phyloP scores from a whole-genome alignment of 805 yeast species.

The Hanseniaspora occidentalis region DNA sequence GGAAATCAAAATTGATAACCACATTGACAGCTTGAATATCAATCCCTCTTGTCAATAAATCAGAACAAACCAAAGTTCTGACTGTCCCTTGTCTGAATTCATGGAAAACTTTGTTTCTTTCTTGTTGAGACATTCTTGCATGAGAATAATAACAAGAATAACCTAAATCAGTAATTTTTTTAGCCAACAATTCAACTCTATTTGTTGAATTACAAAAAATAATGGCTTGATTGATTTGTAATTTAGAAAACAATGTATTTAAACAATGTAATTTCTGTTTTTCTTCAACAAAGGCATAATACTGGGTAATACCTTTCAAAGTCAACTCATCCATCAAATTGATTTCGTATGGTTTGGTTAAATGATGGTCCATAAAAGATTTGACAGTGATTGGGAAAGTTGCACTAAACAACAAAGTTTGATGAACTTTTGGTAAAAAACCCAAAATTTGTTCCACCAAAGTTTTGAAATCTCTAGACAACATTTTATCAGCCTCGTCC shows the following conservation, averaged over 20 bases:
- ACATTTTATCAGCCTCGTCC: constrained; percentile 99
- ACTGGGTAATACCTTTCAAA: constrained; percentile 90
- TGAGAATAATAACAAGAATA: constrained; percentile 95
- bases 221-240: constrained; percentile 92
- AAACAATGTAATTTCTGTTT: constrained; percentile 91
- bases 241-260: constrained; percentile 85
- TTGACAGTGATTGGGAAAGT: constrained; percentile 94
- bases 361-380: constrained; percentile 81
- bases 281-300: constrained; percentile 97
- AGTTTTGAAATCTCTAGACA: constrained; percentile 77
- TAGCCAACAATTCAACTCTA: constrained; percentile 90
- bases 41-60: constrained; percentile 92
- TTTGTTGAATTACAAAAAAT: constrained; percentile 95
- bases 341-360: constrained; percentile 86
- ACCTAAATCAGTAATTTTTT: constrained; percentile 91
- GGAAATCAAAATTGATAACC: constrained; percentile 96
- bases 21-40: constrained; percentile 98
- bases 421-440: constrained; percentile 69
- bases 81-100: constrained; percentile 98
- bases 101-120: constrained; percentile 95
- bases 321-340: constrained; percentile 97
- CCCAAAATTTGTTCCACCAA: constrained; percentile 77
- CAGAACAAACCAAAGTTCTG: constrained; percentile 94
- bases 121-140: constrained; percentile 94
- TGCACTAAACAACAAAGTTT: constrained; percentile 82